A percentile compares a stretch with the other conserved stretches of the same genome.
These are phyloP conservation scores for Panaeolus cyanescens DNA, from an alignment of 768 basidiomycete species.

Conservation along the genomic window DNA sequence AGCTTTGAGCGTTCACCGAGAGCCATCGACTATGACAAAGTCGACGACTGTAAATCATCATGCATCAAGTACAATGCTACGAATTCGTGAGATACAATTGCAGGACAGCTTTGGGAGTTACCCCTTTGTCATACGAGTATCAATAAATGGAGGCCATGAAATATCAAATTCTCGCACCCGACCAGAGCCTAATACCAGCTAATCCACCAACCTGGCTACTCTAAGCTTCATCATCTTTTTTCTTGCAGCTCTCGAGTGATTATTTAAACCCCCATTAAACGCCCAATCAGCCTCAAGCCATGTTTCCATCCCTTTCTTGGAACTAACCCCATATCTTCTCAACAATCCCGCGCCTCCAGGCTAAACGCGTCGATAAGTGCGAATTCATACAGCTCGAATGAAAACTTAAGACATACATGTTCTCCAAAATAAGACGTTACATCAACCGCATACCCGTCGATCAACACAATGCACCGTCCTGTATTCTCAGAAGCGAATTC, in stretches of 20 bases:
- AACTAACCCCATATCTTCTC: constrained; percentile 44
- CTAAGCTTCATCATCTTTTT: constrained; percentile 48
- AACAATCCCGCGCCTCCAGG: constrained; percentile 64
- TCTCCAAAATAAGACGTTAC: constrained; percentile 61
- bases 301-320: constrained; percentile 11
- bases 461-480: constrained; percentile 49
- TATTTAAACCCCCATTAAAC: constrained; percentile 73
- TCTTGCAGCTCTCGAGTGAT: constrained; percentile 62
- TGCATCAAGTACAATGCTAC: no score
- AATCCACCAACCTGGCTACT: constrained; percentile 41
- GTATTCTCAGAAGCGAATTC: constrained; percentile 31
- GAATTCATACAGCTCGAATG: neutral
- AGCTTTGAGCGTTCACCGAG: no score
- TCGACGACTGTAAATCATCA: no score
- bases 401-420: constrained; percentile 52
- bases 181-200: constrained; percentile 1
- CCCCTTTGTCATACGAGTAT: no score
- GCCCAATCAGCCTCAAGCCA: constrained; percentile 56
- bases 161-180: no score
- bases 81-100: no score
- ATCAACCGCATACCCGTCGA: constrained; percentile 65
- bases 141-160: no score
- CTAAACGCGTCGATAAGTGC: constrained; percentile 32
- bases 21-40: no score
- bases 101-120: no score